These are phyloP conservation scores for Actinomortierella wolfii DNA, from an alignment of 371 early-diverging fungal genomes.

Conservation along the genomic window DNA sequence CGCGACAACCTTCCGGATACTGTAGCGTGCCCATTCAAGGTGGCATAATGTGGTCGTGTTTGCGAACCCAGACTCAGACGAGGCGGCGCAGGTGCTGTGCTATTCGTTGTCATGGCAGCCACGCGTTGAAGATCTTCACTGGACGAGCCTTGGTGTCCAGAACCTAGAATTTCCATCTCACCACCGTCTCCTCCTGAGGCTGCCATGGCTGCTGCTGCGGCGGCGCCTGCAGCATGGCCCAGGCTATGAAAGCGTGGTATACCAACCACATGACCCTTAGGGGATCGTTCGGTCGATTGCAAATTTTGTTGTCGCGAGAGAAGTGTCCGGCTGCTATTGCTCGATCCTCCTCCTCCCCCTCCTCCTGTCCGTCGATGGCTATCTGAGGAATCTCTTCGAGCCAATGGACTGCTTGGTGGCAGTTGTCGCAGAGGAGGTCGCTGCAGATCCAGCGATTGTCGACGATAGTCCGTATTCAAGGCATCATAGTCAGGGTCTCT, in stretches of 20 bases:
- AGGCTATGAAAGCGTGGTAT: constrained; percentile 22
- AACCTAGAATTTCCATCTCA: constrained; percentile 7
- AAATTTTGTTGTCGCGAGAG: constrained; percentile 27
- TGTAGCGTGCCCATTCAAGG: constrained; percentile 34
- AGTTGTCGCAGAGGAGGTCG: not conserved
- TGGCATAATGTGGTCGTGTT: not conserved
- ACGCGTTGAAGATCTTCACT: too few relatives aligned
- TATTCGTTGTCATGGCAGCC: too few relatives aligned
- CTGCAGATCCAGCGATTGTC: constrained; percentile 35
- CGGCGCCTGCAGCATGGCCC: constrained; percentile 7
- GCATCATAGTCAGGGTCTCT: constrained; percentile 9
- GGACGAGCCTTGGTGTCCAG: too few relatives aligned
- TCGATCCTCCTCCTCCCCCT: constrained; percentile 10
- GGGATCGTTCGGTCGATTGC: constrained; percentile 15
- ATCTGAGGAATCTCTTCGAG: too few relatives aligned
- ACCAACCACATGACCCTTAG: not conserved
- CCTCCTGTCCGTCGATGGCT: constrained; percentile 16
- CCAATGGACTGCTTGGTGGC: too few relatives aligned
- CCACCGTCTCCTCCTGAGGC: not conserved
- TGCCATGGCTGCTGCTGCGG: constrained; percentile 1
- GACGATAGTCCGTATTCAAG: constrained; percentile 2
- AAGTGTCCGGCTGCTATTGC: constrained; percentile 2
- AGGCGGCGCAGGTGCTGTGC: constrained; percentile 7
- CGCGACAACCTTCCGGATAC: constrained; percentile 30
- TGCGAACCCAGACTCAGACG: constrained; percentile 11